Evolutionary conservation across 176 grass and related monocot genomes (phyloP).

Genomic region (Triticum aestivum): IWGSC_CS_RefSeq_v2.1 NC_057812.1:130185286-130185785

Average conservation of each 20-base stretch:
- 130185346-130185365: constrained; percentile 33
- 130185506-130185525: constrained; percentile 23
- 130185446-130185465: constrained; percentile 16
- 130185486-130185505: constrained; percentile 37
- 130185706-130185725: not conserved
- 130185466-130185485: constrained; percentile 23
- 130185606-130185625: not conserved
- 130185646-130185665: not conserved
- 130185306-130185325: not conserved
- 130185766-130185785: not conserved
- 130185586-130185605: constrained; percentile 7
- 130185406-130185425: constrained; percentile 43
- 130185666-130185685: not conserved
- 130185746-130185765: not conserved
- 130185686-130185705: not conserved
- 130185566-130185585: constrained; percentile 29
- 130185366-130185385: not conserved
- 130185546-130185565: constrained; percentile 19
- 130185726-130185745: not conserved
- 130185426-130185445: constrained; percentile 37
- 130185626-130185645: not conserved
- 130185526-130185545: constrained; percentile 24
- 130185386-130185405: constrained; percentile 30
- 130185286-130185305: constrained; percentile 83
- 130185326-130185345: constrained; percentile 24